Conservation (phyloP, 768 basidiomycete genomes). For the Saitozyma sp. region DNA sequence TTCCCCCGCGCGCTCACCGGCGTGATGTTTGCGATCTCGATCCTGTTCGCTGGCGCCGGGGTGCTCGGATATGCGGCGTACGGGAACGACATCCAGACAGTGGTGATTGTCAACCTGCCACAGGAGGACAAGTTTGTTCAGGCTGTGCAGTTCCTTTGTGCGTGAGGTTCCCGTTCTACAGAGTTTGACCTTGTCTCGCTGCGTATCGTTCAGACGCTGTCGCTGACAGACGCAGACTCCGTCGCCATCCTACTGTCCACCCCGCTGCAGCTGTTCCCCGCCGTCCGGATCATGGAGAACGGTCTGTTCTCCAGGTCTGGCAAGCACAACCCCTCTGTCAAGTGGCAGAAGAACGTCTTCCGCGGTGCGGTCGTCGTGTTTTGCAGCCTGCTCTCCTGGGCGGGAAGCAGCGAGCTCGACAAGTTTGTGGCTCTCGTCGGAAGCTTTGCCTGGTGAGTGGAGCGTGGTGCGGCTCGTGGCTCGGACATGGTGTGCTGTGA, state of each 20-base stretch:
- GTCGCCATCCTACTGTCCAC: constrained; percentile 79
- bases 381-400: constrained; percentile 69
- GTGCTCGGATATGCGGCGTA: constrained; percentile 84
- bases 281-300: constrained; percentile 94
- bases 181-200: not conserved
- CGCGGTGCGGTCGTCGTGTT: constrained; percentile 60
- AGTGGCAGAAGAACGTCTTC: constrained; percentile 90
- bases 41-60: constrained; percentile 85
- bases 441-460: constrained; percentile 82
- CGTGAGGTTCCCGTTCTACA: constrained; percentile 1
- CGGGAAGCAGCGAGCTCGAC: constrained; percentile 83
- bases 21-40: constrained; percentile 82
- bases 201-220: constrained; percentile 36
- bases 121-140: constrained; percentile 81
- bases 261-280: constrained; percentile 96
- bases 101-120: constrained; percentile 91
- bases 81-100: constrained; percentile 82
- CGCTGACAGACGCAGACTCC: constrained; percentile 64
- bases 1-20: constrained; percentile 84
- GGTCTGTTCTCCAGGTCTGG: constrained; percentile 82
- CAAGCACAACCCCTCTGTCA: constrained; percentile 73
- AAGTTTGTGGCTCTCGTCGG: constrained; percentile 94
- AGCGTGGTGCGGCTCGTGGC: not conserved
- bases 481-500: not conserved
- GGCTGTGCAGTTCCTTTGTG: constrained; percentile 59